phyloP scores from a whole-genome alignment of 2,329 filamentous ascomycete species.

The Aureobasidium subglaciale region DNA sequence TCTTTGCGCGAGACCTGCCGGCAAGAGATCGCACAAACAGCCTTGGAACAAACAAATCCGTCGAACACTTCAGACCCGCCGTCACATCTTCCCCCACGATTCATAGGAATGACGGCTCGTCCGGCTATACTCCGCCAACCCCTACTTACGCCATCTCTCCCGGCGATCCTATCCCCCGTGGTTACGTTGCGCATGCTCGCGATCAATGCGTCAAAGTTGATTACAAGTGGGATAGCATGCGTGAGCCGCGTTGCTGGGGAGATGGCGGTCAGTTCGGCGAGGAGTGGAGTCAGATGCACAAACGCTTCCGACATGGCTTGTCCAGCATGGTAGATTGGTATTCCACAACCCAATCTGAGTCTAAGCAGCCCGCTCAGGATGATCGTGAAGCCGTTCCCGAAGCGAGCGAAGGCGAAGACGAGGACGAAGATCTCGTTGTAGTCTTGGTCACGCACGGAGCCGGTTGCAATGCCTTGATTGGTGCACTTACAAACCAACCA shows the following conservation, averaged over 20 bases:
- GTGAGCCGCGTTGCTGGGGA: slow-evolving; percentile 70
- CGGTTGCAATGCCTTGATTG: slow-evolving; percentile 91
- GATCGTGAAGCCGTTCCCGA: slow-evolving; percentile 28
- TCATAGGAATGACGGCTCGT: slow-evolving; percentile 25
- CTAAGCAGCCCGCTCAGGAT: slow-evolving; percentile 39
- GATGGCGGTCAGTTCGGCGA: slow-evolving; percentile 82
- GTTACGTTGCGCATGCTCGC: slow-evolving; percentile 83
- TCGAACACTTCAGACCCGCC: slow-evolving; percentile 1
- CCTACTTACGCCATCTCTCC: slow-evolving; percentile 78
- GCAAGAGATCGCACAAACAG: slow-evolving; percentile 41
- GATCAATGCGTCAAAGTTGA: slow-evolving; percentile 83
- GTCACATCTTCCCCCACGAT: neutral
- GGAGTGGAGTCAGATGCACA: slow-evolving; percentile 95
- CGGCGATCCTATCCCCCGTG: slow-evolving; percentile 73
- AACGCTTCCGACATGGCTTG: slow-evolving; percentile 73
- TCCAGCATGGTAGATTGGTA: slow-evolving; percentile 83
- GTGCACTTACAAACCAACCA: slow-evolving; percentile 83
- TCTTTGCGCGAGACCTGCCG: slow-evolving; percentile 29
- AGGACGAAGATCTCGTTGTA: slow-evolving; percentile 66
- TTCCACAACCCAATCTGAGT: slow-evolving; percentile 24
- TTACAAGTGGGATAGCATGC: slow-evolving; percentile 92
- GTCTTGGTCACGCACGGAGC: slow-evolving; percentile 90
- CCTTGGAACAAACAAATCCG: slow-evolving; percentile 8
- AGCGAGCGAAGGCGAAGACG: slow-evolving; percentile 33
- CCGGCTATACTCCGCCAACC: slow-evolving; percentile 63